Conservation (phyloP, 1,139 yeast genomes). For the Diutina neorugosa region DNA sequence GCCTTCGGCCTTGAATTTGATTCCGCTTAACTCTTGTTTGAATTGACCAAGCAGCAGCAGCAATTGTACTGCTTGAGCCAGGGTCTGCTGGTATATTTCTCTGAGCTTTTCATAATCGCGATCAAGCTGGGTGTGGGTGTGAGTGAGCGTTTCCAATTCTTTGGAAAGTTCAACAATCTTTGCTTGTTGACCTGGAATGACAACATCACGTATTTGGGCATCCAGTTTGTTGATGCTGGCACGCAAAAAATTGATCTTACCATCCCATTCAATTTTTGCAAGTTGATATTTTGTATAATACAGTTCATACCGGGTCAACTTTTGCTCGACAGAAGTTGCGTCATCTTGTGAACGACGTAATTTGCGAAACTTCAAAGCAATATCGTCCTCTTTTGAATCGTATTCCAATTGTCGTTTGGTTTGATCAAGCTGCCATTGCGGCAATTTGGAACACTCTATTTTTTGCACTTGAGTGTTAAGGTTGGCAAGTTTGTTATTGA, state of each 20-base stretch:
- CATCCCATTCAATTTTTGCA: background rate
- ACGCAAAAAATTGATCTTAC: background rate
- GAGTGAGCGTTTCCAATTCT: background rate
- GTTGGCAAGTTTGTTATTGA: conserved; percentile 26
- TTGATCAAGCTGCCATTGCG: conserved; percentile 26
- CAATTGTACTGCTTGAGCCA: background rate
- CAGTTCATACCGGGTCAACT: conserved; percentile 28
- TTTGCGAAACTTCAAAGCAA: conserved; percentile 36
- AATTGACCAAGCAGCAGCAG: background rate
- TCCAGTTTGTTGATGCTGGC: background rate
- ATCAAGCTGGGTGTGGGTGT: background rate
- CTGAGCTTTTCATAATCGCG: background rate
- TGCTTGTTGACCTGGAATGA: background rate
- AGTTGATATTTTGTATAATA: background rate
- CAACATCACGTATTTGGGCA: background rate
- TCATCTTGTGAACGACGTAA: conserved; percentile 37
- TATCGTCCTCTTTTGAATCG: conserved; percentile 36
- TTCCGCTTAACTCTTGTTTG: background rate
- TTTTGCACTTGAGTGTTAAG: conserved; percentile 8
- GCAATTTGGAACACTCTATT: conserved; percentile 10
- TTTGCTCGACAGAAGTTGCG: conserved; percentile 34
- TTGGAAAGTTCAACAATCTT: background rate
- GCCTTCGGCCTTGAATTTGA: background rate
- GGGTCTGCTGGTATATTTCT: background rate
- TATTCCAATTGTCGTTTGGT: conserved; percentile 36